Base-by-base conservation (phyloP, 441 rosid species). In the Pelargonium cotyledonis region DNA sequence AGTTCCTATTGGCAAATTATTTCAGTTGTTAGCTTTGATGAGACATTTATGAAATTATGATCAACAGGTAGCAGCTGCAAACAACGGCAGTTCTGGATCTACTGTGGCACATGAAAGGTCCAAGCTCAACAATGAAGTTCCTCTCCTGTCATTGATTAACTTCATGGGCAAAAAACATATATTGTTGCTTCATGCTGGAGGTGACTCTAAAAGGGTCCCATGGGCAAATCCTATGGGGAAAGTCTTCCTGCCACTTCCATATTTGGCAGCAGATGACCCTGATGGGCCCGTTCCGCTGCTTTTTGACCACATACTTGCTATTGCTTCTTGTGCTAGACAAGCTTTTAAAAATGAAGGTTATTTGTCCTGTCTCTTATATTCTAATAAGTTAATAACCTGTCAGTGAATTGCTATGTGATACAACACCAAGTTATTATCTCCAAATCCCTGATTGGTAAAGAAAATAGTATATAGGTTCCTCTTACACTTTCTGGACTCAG, bases 221-320 rank as follows among this genome's bases (percentile, higher is more conserved):
- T 94, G 97, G 99, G 97, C 97, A 5, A 94, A 94, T 74, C 99
- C 97, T 68, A 91, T 94, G 99, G 99, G 96, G 60, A 94, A 94
- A 77, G 92, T 91, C 23, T 94, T 91, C 80, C 79, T 91, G 41
- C 97, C 99, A 10, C 96, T 94, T 65, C 99, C 99, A 15, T 94
- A 76, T 82, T 81, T 94, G 80, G 97, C 99, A 49, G 82, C 88
- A 19, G 92, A 94, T 81, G 95, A 94, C 41, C 92, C 97, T 15
- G 99, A 94, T 68, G 95, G 91, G 15, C 95, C 97, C n/a, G 95
- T 91, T 71, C 96, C 96, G 0, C 84, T 91, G 68, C 97, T 94
- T 78, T 94, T 91, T 65, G 97, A 94, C 77, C 99, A 94, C 80
- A 88, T 94, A 65, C 97, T 91, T 78, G 97, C 99, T 19, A 82